Evolutionary conservation across 2,329 filamentous ascomycete species (phyloP).

Genomic region (Arthroderma sp.): DNA sequence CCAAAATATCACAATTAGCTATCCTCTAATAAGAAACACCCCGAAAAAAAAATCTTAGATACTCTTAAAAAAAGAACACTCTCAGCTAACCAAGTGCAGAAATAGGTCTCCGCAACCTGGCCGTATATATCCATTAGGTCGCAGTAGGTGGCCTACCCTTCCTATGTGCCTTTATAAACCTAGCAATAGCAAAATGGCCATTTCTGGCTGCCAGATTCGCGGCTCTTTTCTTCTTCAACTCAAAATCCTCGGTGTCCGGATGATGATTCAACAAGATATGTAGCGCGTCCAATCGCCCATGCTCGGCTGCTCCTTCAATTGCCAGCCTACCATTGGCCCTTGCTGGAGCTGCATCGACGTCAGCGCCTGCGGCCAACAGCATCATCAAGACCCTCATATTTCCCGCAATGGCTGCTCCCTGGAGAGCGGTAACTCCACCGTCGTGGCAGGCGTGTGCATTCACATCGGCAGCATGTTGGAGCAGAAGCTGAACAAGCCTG

Average conservation of each 20-base stretch:
- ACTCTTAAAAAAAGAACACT: background rate
- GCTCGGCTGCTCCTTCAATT: conserved; percentile 5
- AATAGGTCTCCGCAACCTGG: background rate
- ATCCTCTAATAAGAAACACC: background rate
- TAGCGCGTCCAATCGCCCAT: conserved; percentile 19
- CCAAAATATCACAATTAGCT: background rate
- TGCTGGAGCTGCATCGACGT: background rate
- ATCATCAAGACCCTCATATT: background rate
- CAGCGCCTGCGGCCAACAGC: conserved; percentile 3
- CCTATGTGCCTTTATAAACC: conserved; percentile 1
- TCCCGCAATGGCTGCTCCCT: background rate
- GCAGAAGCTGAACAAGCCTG: background rate
- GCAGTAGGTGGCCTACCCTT: background rate
- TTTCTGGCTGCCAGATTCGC: conserved; percentile 1
- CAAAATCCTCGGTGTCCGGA: conserved; percentile 3
- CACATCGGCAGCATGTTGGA: conserved; percentile 5
- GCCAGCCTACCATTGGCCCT: background rate
- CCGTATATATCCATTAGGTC: background rate
- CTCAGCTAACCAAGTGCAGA: background rate
- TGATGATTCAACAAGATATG: conserved; percentile 16
- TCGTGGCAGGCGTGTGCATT: background rate
- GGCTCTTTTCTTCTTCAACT: conserved; percentile 2
- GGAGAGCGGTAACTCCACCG: conserved; percentile 3
- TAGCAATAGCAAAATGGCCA: conserved; percentile 4
- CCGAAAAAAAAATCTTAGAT: background rate